These are phyloP conservation scores for Leccinum truebloodii DNA, from an alignment of 768 basidiomycete genomes.

Conservation along the genomic window DNA sequence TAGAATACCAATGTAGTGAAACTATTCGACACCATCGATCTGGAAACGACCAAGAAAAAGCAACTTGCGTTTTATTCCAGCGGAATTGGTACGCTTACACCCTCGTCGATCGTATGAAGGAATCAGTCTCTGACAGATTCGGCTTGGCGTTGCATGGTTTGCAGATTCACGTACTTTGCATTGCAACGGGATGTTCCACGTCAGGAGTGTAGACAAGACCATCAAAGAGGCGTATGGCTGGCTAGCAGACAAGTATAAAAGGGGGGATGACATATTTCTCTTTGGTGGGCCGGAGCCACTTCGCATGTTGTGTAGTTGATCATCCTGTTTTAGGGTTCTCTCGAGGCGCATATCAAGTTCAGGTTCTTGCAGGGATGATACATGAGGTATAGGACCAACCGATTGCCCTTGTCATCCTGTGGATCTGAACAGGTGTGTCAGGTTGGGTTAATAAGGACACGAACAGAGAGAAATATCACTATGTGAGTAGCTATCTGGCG, in stretches of 20 bases:
- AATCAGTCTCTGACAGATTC: not conserved
- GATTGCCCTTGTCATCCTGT: not conserved
- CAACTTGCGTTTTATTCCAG: not conserved
- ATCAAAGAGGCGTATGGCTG: not conserved
- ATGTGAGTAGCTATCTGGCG: not conserved
- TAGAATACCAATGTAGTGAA: not conserved
- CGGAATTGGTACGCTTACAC: not conserved
- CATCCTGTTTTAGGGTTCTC: not conserved
- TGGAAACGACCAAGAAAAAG: not conserved
- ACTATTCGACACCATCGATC: not conserved
- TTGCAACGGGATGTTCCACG: not conserved
- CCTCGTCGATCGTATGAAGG: too few relatives aligned
- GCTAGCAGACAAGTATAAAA: not conserved
- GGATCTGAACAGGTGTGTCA: not conserved
- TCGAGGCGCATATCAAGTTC: slow-evolving; percentile 1
- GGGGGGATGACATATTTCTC: not conserved
- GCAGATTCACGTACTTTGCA: not conserved
- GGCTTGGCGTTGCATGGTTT: not conserved
- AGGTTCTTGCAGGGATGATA: not conserved
- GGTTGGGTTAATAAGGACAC: not conserved
- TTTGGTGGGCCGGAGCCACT: not conserved
- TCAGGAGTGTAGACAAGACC: not conserved
- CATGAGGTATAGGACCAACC: not conserved
- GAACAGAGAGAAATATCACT: not conserved
- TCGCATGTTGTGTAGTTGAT: not conserved